A percentile compares a stretch with the other conserved stretches of the same genome.
Evolutionary conservation across 164 flowering plant species (phyloP).

Genomic region (Nymphaea thermarum): DNA sequence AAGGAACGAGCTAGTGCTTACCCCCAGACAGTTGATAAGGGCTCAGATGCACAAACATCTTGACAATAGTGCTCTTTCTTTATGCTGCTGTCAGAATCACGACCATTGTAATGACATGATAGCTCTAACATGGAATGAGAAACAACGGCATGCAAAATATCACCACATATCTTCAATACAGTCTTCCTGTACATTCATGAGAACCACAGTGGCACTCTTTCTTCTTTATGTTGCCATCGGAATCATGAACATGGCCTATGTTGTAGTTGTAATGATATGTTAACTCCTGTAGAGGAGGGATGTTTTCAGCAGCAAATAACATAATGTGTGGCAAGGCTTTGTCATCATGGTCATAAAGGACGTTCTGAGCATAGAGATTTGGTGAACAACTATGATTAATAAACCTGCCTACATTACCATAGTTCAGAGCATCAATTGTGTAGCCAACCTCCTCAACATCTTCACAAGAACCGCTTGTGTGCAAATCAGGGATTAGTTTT

Average conservation of each 20-base stretch:
- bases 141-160: too few species aligned
- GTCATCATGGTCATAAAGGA: slow-evolving; percentile 76
- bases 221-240: slow-evolving; percentile 29
- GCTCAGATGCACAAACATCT: too few species aligned
- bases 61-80: too few species aligned
- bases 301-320: slow-evolving; percentile 84
- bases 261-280: slow-evolving; percentile 73
- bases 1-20: too few species aligned
- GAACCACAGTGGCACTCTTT: slow-evolving; percentile 79
- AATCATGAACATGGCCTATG: slow-evolving; percentile 54
- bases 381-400: slow-evolving; percentile 93
- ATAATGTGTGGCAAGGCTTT: slow-evolving; percentile 75
- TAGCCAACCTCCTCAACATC: slow-evolving; percentile 38
- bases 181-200: slow-evolving; percentile 63
- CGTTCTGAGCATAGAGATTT: slow-evolving; percentile 81
- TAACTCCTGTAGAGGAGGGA: slow-evolving; percentile 76
- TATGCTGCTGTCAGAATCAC: too few species aligned
- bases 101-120: too few species aligned
- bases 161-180: slow-evolving; percentile 33
- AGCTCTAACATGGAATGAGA: too few species aligned
- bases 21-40: too few species aligned
- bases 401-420: slow-evolving; percentile 74
- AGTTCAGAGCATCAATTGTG: slow-evolving; percentile 64
- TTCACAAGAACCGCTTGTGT: slow-evolving; percentile 14
- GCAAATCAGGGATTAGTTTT: slow-evolving; percentile 23